Conservation (phyloP, 306 rosid species). For the Notholithocarpus densiflorus region DNA sequence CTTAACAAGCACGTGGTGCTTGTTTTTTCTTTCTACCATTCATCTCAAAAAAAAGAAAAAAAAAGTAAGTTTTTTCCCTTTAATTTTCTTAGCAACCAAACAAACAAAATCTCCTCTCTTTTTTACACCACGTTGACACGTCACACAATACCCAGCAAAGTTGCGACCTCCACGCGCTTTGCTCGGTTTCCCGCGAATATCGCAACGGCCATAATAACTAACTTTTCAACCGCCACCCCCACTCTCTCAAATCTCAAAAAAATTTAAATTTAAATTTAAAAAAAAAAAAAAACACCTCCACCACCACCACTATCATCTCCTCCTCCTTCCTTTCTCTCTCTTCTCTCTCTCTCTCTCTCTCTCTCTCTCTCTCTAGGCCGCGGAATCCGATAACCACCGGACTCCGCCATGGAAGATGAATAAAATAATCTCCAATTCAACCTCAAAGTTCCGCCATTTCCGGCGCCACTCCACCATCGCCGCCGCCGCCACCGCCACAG, state of each 20-base stretch:
- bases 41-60: too few species aligned
- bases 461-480: slow-evolving; percentile 31
- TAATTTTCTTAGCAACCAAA: neutral
- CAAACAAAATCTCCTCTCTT: neutral
- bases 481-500: slow-evolving; percentile 7
- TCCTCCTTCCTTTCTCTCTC: neutral
- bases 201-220: slow-evolving; percentile 31
- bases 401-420: slow-evolving; percentile 97
- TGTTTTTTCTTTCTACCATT: too few species aligned
- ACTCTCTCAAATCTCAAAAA: too few species aligned
- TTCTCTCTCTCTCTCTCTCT: neutral
- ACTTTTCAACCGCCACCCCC: neutral
- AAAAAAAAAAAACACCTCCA: too few species aligned
- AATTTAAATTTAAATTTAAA: too few species aligned
- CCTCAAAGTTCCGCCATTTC: slow-evolving; percentile 59
- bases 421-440: slow-evolving; percentile 65
- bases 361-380: slow-evolving; percentile 12
- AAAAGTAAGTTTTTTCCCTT: too few species aligned
- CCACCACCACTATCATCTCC: neutral
- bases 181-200: slow-evolving; percentile 43
- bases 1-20: too few species aligned
- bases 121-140: neutral
- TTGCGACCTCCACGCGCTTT: slow-evolving; percentile 21
- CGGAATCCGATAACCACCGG: slow-evolving; percentile 76
- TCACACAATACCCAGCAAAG: neutral